Conservation (phyloP, 768 basidiomycete species). For the Collybia sordida region DNA sequence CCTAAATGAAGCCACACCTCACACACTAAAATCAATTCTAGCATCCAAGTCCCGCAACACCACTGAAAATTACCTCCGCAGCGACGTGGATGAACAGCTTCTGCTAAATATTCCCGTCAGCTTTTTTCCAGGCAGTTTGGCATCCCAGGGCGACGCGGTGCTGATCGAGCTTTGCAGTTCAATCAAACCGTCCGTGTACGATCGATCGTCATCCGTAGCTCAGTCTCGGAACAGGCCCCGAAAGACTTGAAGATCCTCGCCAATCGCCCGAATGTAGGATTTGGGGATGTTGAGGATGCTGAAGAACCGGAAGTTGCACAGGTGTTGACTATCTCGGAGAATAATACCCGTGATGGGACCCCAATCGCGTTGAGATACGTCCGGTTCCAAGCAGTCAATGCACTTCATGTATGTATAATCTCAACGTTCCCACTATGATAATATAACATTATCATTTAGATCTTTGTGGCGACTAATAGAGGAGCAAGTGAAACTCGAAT, state of each 20-base stretch:
- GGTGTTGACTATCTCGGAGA: slow-evolving; percentile 49
- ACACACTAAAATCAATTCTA: slow-evolving; percentile 55
- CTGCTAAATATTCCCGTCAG: slow-evolving; percentile 66
- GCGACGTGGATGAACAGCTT: slow-evolving; percentile 74
- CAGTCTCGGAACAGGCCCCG: slow-evolving; percentile 46
- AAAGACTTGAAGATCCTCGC: slow-evolving; percentile 60
- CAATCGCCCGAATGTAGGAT: slow-evolving; percentile 60
- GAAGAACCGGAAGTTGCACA: slow-evolving; percentile 54
- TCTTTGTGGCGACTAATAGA: slow-evolving; percentile 71
- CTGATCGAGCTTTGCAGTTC: slow-evolving; percentile 43
- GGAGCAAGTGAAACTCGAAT: slow-evolving; percentile 62
- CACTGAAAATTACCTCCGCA: slow-evolving; percentile 48
- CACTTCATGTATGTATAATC: slow-evolving; percentile 52
- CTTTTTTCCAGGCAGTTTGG: slow-evolving; percentile 10
- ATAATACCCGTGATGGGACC: slow-evolving; percentile 46
- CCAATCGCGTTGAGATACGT: slow-evolving; percentile 59
- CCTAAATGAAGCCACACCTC: slow-evolving; percentile 59
- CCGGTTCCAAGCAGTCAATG: slow-evolving; percentile 67
- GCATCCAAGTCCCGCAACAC: slow-evolving; percentile 42
- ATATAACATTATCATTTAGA: slow-evolving; percentile 30
- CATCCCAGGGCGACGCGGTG: background rate
- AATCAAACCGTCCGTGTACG: slow-evolving; percentile 67
- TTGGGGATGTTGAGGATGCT: slow-evolving; percentile 62
- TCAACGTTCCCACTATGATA: background rate
- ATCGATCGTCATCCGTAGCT: slow-evolving; percentile 51